Conservation (phyloP, 331 rosid species). For the Phaseolus coccineus region DNA sequence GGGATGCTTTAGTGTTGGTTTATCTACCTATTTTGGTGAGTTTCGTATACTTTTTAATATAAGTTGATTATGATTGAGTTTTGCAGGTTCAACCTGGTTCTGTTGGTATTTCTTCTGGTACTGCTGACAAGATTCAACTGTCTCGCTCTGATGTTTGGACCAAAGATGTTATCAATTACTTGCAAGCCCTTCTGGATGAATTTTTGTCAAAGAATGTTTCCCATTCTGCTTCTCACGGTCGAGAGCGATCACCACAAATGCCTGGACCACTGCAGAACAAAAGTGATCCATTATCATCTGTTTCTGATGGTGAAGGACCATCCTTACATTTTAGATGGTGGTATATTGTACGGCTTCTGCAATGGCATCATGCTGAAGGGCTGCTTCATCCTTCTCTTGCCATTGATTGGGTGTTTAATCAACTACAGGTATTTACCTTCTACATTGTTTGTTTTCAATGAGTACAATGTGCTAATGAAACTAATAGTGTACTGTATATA, state of each 20-base stretch:
- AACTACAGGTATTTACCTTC: slow-evolving; percentile 62
- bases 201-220: slow-evolving; percentile 67
- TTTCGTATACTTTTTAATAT: no score
- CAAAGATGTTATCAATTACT: slow-evolving; percentile 83
- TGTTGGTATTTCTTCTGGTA: slow-evolving; percentile 64
- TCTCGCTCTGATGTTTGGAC: slow-evolving; percentile 87
- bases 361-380: slow-evolving; percentile 94
- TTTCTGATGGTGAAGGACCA: slow-evolving; percentile 72
- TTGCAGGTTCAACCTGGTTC: slow-evolving; percentile 72
- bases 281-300: slow-evolving; percentile 56
- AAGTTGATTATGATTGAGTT: slow-evolving; percentile 44
- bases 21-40: not conserved
- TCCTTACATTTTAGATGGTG: slow-evolving; percentile 92
- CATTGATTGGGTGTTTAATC: slow-evolving; percentile 88
- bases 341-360: slow-evolving; percentile 87
- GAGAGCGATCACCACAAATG: slow-evolving; percentile 66
- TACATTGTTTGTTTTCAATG: no score
- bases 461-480: not conserved
- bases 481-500: not conserved
- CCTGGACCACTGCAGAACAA: slow-evolving; percentile 63
- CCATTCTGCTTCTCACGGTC: slow-evolving; percentile 56
- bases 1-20: not conserved
- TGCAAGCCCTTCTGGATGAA: slow-evolving; percentile 86
- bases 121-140: slow-evolving; percentile 70
- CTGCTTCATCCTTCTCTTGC: slow-evolving; percentile 79